Conservation (phyloP, 257 asterid species). For the Datura wrightii region DNA sequence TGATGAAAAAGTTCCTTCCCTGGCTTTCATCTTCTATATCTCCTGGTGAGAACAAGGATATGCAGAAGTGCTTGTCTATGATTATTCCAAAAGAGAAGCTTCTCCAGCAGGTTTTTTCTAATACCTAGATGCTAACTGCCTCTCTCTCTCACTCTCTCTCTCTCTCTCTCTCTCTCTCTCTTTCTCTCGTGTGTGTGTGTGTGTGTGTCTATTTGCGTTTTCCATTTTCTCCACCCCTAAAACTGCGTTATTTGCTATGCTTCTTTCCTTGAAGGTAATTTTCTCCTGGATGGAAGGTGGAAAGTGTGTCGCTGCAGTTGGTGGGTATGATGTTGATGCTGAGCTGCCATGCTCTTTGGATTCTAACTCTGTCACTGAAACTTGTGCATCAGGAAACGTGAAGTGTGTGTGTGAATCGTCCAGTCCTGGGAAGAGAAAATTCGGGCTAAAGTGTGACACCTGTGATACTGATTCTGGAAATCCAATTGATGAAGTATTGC, state of each 20-base stretch:
- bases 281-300: slow-evolving; percentile 52
- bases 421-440: slow-evolving; percentile 47
- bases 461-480: slow-evolving; percentile 35
- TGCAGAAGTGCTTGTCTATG: slow-evolving; percentile 46
- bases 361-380: slow-evolving; percentile 30
- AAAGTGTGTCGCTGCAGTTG: slow-evolving; percentile 26
- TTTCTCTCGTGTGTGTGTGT: too few species aligned
- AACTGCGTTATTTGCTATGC: slow-evolving; percentile 27
- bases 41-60: slow-evolving; percentile 46
- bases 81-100: slow-evolving; percentile 57
- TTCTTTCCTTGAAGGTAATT: slow-evolving; percentile 47
- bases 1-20: slow-evolving; percentile 52
- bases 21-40: slow-evolving; percentile 58
- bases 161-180: too few species aligned
- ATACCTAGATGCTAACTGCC: slow-evolving; percentile 19
- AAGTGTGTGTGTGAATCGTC: slow-evolving; percentile 41
- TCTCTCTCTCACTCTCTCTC: neutral
- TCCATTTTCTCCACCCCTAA: neutral
- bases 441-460: slow-evolving; percentile 34
- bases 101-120: slow-evolving; percentile 51
- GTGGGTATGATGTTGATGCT: slow-evolving; percentile 31
- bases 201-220: neutral
- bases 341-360: slow-evolving; percentile 29
- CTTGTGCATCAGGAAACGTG: slow-evolving; percentile 27
- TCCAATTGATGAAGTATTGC: slow-evolving; percentile 54